phyloP scores from a whole-genome alignment of 495 filamentous ascomycete species.

The Oleoguttula mirabilis region DNA sequence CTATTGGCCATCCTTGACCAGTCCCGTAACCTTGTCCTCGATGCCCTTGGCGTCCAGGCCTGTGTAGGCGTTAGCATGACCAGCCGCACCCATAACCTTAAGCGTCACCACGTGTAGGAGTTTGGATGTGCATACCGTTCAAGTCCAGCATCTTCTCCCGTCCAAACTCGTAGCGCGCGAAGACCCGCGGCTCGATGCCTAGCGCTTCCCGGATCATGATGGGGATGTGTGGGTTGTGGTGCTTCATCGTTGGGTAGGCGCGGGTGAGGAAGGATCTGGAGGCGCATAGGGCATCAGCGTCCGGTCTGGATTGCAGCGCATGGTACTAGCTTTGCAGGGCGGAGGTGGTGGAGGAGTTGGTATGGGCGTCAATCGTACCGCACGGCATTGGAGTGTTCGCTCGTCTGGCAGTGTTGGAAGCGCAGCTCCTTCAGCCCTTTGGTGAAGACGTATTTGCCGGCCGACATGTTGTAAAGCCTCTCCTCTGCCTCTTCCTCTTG shows the following conservation, averaged over 20 bases:
- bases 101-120: background rate
- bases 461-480: constrained; percentile 83
- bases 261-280: constrained; percentile 74
- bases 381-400: constrained; percentile 71
- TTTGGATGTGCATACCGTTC: constrained; percentile 43
- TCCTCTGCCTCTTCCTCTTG: too few species aligned
- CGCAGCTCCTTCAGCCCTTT: constrained; percentile 86
- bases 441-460: constrained; percentile 84
- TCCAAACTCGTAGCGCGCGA: constrained; percentile 83
- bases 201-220: constrained; percentile 88
- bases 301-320: too few species aligned
- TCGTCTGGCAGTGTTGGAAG: constrained; percentile 91
- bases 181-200: constrained; percentile 71
- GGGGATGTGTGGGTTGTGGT: constrained; percentile 88
- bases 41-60: constrained; percentile 85
- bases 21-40: constrained; percentile 68
- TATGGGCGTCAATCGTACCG: constrained; percentile 44
- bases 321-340: too few species aligned
- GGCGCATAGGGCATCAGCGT: constrained; percentile 1
- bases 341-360: background rate
- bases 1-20: constrained; percentile 52
- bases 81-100: background rate
- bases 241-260: constrained; percentile 98
- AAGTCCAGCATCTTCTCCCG: constrained; percentile 78
- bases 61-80: constrained; percentile 33